A percentile compares a stretch with the other conserved stretches of the same genome.
phyloP scores from a whole-genome alignment of 1,139 yeast species.

The Arxiozyma heterogenica region DNA sequence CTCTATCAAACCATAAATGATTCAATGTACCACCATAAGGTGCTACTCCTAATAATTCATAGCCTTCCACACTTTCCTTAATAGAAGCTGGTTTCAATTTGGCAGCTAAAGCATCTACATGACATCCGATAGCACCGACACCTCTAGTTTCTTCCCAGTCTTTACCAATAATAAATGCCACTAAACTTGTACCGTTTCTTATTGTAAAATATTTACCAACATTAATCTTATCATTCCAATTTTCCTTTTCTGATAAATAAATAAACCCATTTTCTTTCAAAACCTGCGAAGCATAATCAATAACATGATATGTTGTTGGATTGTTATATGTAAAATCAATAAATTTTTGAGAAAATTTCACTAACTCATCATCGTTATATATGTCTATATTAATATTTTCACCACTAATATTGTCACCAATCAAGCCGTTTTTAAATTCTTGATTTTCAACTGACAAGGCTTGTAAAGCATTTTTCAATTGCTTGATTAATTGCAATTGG shows the following conservation, averaged over 20 bases:
- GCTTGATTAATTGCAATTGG: conserved; percentile 20
- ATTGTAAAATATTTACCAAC: conserved; percentile 46
- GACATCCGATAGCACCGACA: conserved; percentile 51
- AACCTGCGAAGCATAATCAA: conserved; percentile 36
- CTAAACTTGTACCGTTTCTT: conserved; percentile 47
- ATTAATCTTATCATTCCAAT: conserved; percentile 34
- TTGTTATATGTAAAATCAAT: conserved; percentile 49
- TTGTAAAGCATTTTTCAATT: conserved; percentile 24
- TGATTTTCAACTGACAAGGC: conserved; percentile 12
- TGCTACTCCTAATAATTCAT: conserved; percentile 55
- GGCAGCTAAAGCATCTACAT: conserved; percentile 51
- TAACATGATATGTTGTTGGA: conserved; percentile 59
- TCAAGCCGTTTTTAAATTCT: neutral
- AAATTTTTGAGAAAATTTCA: conserved; percentile 40
- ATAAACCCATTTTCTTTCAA: conserved; percentile 44
- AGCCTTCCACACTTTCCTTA: conserved; percentile 45
- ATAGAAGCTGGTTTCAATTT: conserved; percentile 50
- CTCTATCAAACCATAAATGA: conserved; percentile 56
- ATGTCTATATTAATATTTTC: neutral
- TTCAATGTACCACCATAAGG: conserved; percentile 55
- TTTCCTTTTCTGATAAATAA: conserved; percentile 43
- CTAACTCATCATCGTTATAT: conserved; percentile 18
- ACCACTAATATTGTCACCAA: neutral
- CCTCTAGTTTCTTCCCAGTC: conserved; percentile 51
- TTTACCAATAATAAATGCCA: conserved; percentile 50